These are phyloP conservation scores for Gynochthodes officinalis DNA, from an alignment of 257 asterid genomes.

Conservation along the genomic window DNA sequence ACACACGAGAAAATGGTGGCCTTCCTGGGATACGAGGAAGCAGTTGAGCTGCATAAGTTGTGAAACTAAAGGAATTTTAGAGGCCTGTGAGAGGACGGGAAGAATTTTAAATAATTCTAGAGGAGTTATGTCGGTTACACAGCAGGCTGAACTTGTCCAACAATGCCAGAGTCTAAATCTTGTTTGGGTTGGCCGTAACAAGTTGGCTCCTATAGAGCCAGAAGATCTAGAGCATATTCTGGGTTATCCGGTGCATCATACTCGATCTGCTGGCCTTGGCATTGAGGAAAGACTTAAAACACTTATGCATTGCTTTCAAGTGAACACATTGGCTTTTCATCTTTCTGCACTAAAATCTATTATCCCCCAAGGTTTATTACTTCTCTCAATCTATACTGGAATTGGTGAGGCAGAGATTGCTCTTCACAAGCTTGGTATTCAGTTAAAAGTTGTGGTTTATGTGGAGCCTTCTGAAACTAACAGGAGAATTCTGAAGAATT, in stretches of 20 bases:
- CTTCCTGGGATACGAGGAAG: slow-evolving; percentile 81
- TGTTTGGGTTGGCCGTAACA: slow-evolving; percentile 59
- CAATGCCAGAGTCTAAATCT: slow-evolving; percentile 57
- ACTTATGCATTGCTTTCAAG: slow-evolving; percentile 62
- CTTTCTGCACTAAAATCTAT: slow-evolving; percentile 53
- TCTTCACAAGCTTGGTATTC: slow-evolving; percentile 67
- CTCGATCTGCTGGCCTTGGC: slow-evolving; percentile 45
- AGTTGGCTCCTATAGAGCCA: slow-evolving; percentile 52
- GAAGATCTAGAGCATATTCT: slow-evolving; percentile 69
- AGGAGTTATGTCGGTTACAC: slow-evolving; percentile 47
- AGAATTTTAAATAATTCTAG: slow-evolving; percentile 39
- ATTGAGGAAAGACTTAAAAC: slow-evolving; percentile 49
- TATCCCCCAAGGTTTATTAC: slow-evolving; percentile 55
- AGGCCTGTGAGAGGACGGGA: slow-evolving; percentile 57
- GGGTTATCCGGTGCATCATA: slow-evolving; percentile 74
- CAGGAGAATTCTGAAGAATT: slow-evolving; percentile 55
- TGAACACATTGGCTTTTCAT: slow-evolving; percentile 71
- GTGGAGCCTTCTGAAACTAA: slow-evolving; percentile 61
- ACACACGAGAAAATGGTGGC: slow-evolving; percentile 64
- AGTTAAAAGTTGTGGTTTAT: slow-evolving; percentile 56
- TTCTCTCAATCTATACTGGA: slow-evolving; percentile 67
- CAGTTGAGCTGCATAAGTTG: slow-evolving; percentile 43
- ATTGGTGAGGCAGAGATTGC: slow-evolving; percentile 84
- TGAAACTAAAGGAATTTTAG: slow-evolving; percentile 39
- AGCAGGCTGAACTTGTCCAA: slow-evolving; percentile 49